Evolutionary conservation across 257 asterid species (phyloP), one percentile per base, ranked within the genome.

Genomic region (Przewalskia tangutica): DNA sequence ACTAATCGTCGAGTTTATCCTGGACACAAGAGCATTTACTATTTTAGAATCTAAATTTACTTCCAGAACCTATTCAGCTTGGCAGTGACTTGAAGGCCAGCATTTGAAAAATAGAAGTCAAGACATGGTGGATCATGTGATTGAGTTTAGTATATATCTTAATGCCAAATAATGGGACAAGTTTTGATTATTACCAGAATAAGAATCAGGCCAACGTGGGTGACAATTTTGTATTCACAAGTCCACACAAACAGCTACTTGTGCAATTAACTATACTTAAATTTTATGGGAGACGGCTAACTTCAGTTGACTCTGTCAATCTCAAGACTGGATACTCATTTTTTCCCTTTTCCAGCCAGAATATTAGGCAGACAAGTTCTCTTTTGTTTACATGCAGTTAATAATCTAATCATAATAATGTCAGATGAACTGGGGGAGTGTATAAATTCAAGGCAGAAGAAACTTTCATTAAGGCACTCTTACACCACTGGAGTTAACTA

Each of bases 81-180:
- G 85, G 89, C 90, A 82, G 82, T 95, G 98, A 98, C 94, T 93
- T 27, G 96, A 92, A 67, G 90, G 95, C 34, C 92, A 98, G 98
- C 91, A 53, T 53, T 53, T 53, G 59, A 53, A 53, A 13, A 11
- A 13, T 13, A 14, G 2, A 13, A 7, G 51, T 46, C 59, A 46
- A 12, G 42, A 71, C 10, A 8, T 71, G 79, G 5, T 0, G 14
- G 23, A 48, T 48, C 80, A 50, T 12, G 79, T 70, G 8, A 18
- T 18, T 50, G 2, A 44, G 18, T 20, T 71, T 71, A 46, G 20
- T 71, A 20, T 71, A 20, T 46, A 0, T 6, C 20, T 20, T 44
- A 27, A 1, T 23, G 13, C 62, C 14, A 50, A 73, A 12, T 34
- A 3, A 50, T 23, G 62, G 44, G 23, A 50, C 7, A 20, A 50